Base-by-base conservation (phyloP, 1,284 basidiomycete genomes). In the Sanghuangporus weigelae region DNA sequence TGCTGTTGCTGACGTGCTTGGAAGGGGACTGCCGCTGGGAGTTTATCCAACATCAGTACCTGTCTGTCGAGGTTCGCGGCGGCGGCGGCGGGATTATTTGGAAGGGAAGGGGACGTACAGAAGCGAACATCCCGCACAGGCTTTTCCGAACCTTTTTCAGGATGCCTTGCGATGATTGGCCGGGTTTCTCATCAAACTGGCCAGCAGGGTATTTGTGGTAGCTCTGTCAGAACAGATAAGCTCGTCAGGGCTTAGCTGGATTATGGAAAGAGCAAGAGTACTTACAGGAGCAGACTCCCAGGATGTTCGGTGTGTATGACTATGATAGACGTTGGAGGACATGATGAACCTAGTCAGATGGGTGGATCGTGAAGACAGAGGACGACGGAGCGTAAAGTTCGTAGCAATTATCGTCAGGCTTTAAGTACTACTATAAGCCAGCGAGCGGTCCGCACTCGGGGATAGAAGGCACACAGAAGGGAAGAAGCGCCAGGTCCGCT, bases 231-330 rank as follows among this genome's bases (percentile, higher is more conserved):
- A n/a, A 7, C 2, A 51, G 14, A 26, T 51, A 1, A 14, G 21
- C 8, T 4, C 10, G n/a, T 26, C 7, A 26, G 49, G 3, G 1
- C 26, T 7, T 7, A 26, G 39, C 23, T 19, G 21, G n/a, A 46
- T 23, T 12, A 14, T 11, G 40, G 3, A 46, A 21, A 26, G 26
- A 31, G 21, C 2, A 31, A 3, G 19, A 26, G 12, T 12, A 59
- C 58, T 16, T 59, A 59, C 58, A 31, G 58, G 49, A 38, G 58
- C 23, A 38, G 58, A n/a, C 7, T 50, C 58, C 58, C 58, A 50
- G 14, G 58, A 59, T 1, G 58, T 36, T 7, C 38, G 44, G 23
- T 39, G 46, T 14, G 16, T 31, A 21, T 39, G 21, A 12, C 26
- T 26, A n/a, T 50, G 48, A 23, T 59, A 49, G 21, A 49, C 31